A percentile compares a stretch with the other conserved stretches of the same genome.
phyloP scores from a whole-genome alignment of 208 protist genomes.

The Trichomonas gallinae region DNA sequence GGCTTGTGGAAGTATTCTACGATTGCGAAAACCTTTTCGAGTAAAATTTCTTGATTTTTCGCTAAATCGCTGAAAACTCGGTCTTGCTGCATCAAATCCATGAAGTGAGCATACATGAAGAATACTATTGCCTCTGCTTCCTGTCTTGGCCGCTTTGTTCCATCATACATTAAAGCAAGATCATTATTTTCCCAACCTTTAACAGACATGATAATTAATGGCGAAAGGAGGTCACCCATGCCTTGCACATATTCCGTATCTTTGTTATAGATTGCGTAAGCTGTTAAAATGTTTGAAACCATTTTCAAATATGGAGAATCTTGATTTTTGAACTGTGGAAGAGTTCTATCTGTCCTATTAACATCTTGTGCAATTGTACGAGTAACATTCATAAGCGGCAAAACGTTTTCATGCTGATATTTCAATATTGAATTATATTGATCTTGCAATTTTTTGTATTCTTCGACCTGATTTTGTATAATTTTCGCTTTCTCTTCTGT shows the following conservation, averaged over 20 bases:
- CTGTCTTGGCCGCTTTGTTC: neutral
- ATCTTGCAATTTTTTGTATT: neutral
- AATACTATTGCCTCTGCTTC: neutral
- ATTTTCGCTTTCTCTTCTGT: neutral
- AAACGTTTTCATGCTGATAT: neutral
- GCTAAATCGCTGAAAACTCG: neutral
- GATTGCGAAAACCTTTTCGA: neutral
- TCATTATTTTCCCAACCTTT: neutral
- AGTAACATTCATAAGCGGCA: neutral
- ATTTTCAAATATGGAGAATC: neutral
- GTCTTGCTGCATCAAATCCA: neutral
- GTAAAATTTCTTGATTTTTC: neutral
- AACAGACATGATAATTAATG: neutral
- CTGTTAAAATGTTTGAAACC: neutral
- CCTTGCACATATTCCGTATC: neutral
- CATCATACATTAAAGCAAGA: neutral
- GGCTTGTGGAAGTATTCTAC: neutral
- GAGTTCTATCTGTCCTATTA: neutral
- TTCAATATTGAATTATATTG: neutral
- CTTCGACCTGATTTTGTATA: neutral
- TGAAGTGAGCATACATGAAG: neutral
- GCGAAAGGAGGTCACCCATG: neutral
- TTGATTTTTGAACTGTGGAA: neutral
- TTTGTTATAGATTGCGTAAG: neutral
- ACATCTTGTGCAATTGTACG: neutral